Conservation (phyloP, 1,284 basidiomycete genomes). For the Sporisorium scitamineum region DNA sequence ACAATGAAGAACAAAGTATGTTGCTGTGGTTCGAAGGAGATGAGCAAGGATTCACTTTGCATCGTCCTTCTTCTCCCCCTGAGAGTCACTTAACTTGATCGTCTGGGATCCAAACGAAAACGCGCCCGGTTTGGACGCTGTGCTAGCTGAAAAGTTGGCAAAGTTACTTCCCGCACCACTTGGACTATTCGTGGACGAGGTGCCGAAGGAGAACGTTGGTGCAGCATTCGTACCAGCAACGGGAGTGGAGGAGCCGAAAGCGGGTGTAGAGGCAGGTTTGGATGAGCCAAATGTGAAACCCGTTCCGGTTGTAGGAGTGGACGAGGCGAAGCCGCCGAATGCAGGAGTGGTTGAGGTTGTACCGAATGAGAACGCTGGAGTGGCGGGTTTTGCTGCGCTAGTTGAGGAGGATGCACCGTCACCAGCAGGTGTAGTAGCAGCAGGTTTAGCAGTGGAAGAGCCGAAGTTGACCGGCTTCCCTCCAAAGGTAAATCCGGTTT, state of each 20-base stretch:
- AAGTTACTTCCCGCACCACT: constrained; percentile 19
- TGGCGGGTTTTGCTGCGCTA: neutral
- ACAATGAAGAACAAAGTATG: too few species aligned
- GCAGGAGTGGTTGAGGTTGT: constrained; percentile 6
- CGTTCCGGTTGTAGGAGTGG: constrained; percentile 4
- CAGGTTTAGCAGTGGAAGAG: constrained; percentile 8
- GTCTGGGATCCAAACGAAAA: constrained; percentile 28
- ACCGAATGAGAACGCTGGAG: constrained; percentile 16
- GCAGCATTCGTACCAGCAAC: neutral
- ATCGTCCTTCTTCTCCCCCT: constrained; percentile 10
- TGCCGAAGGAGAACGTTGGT: constrained; percentile 25
- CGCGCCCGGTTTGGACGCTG: constrained; percentile 34
- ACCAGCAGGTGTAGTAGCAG: constrained; percentile 4
- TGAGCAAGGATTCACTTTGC: too few species aligned
- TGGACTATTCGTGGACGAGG: constrained; percentile 6
- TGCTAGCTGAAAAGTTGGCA: constrained; percentile 29
- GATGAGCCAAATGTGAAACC: constrained; percentile 1
- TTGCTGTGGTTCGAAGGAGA: too few species aligned
- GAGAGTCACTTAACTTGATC: constrained; percentile 44
- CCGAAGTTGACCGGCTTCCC: constrained; percentile 37
- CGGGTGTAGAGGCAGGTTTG: neutral
- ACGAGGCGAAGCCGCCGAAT: constrained; percentile 22
- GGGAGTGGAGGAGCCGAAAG: constrained; percentile 6
- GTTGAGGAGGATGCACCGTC: neutral
- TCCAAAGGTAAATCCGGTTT: constrained; percentile 37